Evolutionary conservation across 2,329 filamentous ascomycete genomes (phyloP).

Genomic region (Rosellinia necatrix): DNA sequence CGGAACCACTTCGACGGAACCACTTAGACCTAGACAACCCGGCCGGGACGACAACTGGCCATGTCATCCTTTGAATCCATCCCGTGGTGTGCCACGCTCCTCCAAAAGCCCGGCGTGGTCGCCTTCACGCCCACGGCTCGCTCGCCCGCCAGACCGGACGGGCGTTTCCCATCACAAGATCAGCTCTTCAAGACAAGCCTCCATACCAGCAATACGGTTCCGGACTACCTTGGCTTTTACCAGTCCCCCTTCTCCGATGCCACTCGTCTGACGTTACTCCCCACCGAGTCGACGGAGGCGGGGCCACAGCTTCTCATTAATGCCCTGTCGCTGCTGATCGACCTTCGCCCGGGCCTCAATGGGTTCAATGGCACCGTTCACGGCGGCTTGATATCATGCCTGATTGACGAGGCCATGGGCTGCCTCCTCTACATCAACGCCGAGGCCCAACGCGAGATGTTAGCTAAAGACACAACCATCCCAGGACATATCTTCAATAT

Average conservation of each 20-base stretch:
- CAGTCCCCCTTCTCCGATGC: slow-evolving; percentile 2
- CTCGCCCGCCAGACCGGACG: not conserved
- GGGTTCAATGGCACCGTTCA: slow-evolving; percentile 7
- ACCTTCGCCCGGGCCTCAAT: slow-evolving; percentile 4
- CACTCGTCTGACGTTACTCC: not conserved
- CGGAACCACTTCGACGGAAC: too few species aligned
- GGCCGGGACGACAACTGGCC: too few species aligned
- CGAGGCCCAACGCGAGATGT: not conserved
- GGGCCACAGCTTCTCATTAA: slow-evolving; percentile 3
- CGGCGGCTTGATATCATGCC: slow-evolving; percentile 1
- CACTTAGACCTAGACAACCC: too few species aligned
- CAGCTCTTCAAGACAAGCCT: slow-evolving; percentile 11
- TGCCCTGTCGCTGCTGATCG: not conserved
- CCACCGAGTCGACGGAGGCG: not conserved
- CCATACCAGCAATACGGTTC: not conserved
- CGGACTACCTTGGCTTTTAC: slow-evolving; percentile 7
- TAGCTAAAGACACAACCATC: not conserved
- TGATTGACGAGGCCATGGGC: slow-evolving; percentile 14
- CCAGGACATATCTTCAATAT: not conserved
- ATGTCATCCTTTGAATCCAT: slow-evolving; percentile 19
- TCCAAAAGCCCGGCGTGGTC: slow-evolving; percentile 7
- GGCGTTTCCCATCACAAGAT: slow-evolving; percentile 1
- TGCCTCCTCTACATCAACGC: not conserved
- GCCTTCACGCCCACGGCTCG: slow-evolving; percentile 4
- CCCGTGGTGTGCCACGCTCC: slow-evolving; percentile 10